Evolutionary conservation across 805 yeast species (phyloP).

Genomic region (Metschnikowia aberdeeniae): DNA sequence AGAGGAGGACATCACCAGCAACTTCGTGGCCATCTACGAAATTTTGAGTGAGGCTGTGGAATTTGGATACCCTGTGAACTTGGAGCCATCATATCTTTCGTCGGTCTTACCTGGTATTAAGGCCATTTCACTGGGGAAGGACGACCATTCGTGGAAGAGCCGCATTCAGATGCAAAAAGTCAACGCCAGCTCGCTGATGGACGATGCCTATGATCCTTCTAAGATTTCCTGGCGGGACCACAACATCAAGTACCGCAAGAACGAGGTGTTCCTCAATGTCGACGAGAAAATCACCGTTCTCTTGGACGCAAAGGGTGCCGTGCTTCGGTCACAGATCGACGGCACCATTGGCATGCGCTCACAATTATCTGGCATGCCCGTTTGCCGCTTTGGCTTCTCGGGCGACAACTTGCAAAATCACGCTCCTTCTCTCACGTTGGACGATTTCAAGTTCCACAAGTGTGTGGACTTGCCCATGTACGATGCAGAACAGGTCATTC

Average conservation of each 20-base stretch:
- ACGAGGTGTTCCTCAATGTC: constrained; percentile 75
- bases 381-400: constrained; percentile 74
- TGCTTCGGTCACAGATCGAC: constrained; percentile 67
- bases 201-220: constrained; percentile 14
- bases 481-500: constrained; percentile 59
- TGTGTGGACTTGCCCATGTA: constrained; percentile 73
- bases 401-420: constrained; percentile 36
- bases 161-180: not conserved
- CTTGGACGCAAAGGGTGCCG: constrained; percentile 59
- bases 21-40: constrained; percentile 70
- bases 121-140: constrained; percentile 7
- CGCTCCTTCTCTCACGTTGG: constrained; percentile 45
- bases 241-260: constrained; percentile 73
- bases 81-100: constrained; percentile 39
- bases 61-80: constrained; percentile 70
- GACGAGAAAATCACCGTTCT: constrained; percentile 70
- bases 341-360: constrained; percentile 71
- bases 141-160: constrained; percentile 1
- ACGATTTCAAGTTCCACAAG: constrained; percentile 82
- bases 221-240: constrained; percentile 62
- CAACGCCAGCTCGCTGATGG: constrained; percentile 5
- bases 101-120: constrained; percentile 15
- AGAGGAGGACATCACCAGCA: constrained; percentile 50
- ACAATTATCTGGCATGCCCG: constrained; percentile 76
- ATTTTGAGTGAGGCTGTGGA: constrained; percentile 72